Evolutionary conservation across 2,329 filamentous ascomycete species (phyloP).

Genomic region (Diaporthe velutina): DNA sequence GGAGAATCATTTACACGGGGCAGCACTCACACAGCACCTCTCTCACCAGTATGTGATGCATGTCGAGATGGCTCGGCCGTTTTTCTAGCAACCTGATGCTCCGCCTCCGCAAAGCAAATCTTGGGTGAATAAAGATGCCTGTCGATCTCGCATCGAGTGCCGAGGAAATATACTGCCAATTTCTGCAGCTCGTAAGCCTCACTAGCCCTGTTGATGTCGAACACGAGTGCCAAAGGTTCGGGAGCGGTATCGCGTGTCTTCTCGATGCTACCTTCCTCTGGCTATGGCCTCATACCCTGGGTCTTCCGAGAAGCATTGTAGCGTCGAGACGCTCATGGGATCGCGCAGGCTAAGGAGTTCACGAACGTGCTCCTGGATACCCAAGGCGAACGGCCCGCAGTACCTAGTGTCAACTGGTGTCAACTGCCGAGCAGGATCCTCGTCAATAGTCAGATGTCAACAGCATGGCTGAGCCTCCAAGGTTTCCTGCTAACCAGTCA

Average conservation of each 20-base stretch:
- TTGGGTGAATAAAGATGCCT: slow-evolving; percentile 13
- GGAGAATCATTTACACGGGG: background rate
- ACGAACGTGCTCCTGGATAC: background rate
- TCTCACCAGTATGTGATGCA: background rate
- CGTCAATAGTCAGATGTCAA: slow-evolving; percentile 14
- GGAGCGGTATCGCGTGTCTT: background rate
- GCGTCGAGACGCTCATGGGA: background rate
- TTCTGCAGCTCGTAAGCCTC: slow-evolving; percentile 26
- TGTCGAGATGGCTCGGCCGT: background rate
- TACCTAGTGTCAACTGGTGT: slow-evolving; percentile 23
- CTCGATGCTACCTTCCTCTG: background rate
- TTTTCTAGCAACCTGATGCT: slow-evolving; percentile 26
- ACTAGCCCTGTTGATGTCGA: background rate
- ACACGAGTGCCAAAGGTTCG: slow-evolving; percentile 16
- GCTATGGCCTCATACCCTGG: background rate
- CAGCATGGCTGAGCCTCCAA: background rate
- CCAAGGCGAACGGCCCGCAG: slow-evolving; percentile 7
- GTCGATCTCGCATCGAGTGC: slow-evolving; percentile 13
- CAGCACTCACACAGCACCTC: background rate
- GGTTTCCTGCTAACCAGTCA: background rate
- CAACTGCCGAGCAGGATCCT: slow-evolving; percentile 19
- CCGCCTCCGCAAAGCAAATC: slow-evolving; percentile 13
- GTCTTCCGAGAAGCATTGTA: background rate
- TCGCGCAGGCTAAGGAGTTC: background rate
- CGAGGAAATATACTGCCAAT: slow-evolving; percentile 14